phyloP scores from a whole-genome alignment of 805 yeast genomes.

The Candida nanaspora region DNA sequence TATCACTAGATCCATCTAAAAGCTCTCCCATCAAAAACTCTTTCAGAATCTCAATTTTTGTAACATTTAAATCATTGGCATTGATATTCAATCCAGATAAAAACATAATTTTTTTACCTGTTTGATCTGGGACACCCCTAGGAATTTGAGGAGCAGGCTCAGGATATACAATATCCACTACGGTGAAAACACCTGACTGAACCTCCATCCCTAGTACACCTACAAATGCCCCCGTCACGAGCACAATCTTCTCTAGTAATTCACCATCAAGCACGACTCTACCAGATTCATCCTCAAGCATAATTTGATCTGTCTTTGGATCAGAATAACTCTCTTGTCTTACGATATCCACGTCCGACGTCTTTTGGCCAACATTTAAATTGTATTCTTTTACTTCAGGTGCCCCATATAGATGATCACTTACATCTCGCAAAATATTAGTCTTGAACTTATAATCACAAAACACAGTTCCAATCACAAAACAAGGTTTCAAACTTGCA shows the following conservation, averaged over 20 bases:
- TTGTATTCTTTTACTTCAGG: constrained; percentile 24
- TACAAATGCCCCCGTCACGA: constrained; percentile 86
- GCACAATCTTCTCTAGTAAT: constrained; percentile 44
- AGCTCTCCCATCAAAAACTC: constrained; percentile 71
- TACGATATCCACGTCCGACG: constrained; percentile 15
- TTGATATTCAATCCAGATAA: constrained; percentile 68
- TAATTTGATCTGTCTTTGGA: constrained; percentile 49
- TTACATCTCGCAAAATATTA: constrained; percentile 75
- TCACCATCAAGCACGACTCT: constrained; percentile 68
- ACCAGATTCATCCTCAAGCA: constrained; percentile 92
- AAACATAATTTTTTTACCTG: constrained; percentile 46
- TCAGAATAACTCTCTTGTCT: constrained; percentile 43
- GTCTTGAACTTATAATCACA: constrained; percentile 82
- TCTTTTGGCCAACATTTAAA: neutral
- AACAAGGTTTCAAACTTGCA: constrained; percentile 51
- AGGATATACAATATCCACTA: constrained; percentile 75
- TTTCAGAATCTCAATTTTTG: constrained; percentile 48
- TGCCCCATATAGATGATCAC: constrained; percentile 46
- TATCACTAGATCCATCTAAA: constrained; percentile 16
- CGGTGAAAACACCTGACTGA: constrained; percentile 75
- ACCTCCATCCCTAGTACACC: constrained; percentile 85
- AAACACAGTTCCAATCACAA: constrained; percentile 84
- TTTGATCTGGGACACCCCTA: neutral
- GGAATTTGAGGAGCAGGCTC: constrained; percentile 47
- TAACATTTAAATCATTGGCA: constrained; percentile 34